Percentiles rank a stretch among this genome's conserved stretches.
These are phyloP conservation scores for Yamadazyma pseudoaaseri DNA, from an alignment of 1,139 yeast genomes.

Conservation along the genomic window DNA sequence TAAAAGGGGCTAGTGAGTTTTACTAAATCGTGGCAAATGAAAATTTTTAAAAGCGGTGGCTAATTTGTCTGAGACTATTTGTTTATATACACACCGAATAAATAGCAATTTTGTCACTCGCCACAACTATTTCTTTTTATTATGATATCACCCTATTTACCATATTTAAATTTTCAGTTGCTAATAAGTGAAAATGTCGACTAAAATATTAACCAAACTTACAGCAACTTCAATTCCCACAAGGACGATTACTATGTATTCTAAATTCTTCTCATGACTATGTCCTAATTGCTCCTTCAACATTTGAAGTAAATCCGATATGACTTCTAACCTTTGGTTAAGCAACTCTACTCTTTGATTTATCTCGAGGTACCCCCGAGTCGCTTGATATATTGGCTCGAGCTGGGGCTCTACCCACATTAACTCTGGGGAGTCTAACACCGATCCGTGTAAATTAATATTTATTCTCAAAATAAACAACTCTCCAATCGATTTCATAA, in stretches of 20 bases:
- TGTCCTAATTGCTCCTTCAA: constrained; percentile 95
- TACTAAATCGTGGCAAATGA: constrained; percentile 12
- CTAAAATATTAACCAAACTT: constrained; percentile 67
- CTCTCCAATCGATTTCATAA: constrained; percentile 96
- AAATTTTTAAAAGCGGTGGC: constrained; percentile 8
- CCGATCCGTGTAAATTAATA: constrained; percentile 91
- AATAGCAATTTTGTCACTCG: neutral
- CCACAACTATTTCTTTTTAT: neutral
- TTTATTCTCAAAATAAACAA: constrained; percentile 86
- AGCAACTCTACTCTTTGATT: constrained; percentile 87
- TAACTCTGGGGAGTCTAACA: constrained; percentile 91
- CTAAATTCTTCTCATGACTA: constrained; percentile 85
- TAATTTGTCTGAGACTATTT: constrained; percentile 4
- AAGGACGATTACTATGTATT: constrained; percentile 86
- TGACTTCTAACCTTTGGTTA: constrained; percentile 90
- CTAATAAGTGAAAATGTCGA: constrained; percentile 37
- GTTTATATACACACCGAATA: neutral
- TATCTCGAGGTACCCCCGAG: constrained; percentile 90
- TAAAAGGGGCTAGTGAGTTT: constrained; percentile 9
- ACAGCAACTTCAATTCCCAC: constrained; percentile 92
- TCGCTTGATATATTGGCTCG: constrained; percentile 96
- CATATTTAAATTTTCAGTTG: constrained; percentile 2
- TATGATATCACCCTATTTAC: no score
- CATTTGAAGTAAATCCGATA: constrained; percentile 91
- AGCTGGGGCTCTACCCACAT: constrained; percentile 99